Conservation (phyloP, 2,329 filamentous ascomycete species). For the Aureobasidium sp. region DNA sequence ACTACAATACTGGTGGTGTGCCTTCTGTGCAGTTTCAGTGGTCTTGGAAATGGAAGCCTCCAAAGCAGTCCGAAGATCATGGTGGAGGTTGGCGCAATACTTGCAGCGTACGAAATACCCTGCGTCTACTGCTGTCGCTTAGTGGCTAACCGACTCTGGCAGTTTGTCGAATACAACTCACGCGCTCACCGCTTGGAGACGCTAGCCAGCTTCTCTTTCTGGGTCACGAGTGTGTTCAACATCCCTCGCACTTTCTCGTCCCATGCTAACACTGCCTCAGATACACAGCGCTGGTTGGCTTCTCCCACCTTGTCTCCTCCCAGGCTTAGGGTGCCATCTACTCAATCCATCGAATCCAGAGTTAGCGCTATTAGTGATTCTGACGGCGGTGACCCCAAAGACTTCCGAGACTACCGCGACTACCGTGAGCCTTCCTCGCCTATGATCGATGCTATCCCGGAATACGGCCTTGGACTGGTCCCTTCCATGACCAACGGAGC, state of each 20-base stretch:
- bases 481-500: slow-evolving; percentile 28
- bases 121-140: background rate
- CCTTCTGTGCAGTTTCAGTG: slow-evolving; percentile 83
- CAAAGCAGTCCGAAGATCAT: slow-evolving; percentile 69
- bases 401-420: slow-evolving; percentile 24
- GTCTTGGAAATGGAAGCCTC: slow-evolving; percentile 95
- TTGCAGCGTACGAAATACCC: slow-evolving; percentile 59
- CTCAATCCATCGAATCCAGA: slow-evolving; percentile 76
- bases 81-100: slow-evolving; percentile 92
- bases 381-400: slow-evolving; percentile 42
- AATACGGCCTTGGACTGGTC: slow-evolving; percentile 36
- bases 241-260: background rate
- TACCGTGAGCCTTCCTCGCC: slow-evolving; percentile 39
- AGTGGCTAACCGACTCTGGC: background rate
- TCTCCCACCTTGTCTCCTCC: slow-evolving; percentile 60
- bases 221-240: slow-evolving; percentile 64
- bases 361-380: slow-evolving; percentile 51
- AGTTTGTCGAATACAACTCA: slow-evolving; percentile 97
- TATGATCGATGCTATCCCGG: slow-evolving; percentile 38
- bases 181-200: slow-evolving; percentile 82
- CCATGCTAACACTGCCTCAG: slow-evolving; percentile 16
- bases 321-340: slow-evolving; percentile 73
- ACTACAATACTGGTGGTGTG: slow-evolving; percentile 76
- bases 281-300: slow-evolving; percentile 29
- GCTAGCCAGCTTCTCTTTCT: slow-evolving; percentile 88